Percentiles rank a stretch among this genome's conserved stretches.
phyloP scores from a whole-genome alignment of 306 rosid species.

The Ormosia emarginata region DNA sequence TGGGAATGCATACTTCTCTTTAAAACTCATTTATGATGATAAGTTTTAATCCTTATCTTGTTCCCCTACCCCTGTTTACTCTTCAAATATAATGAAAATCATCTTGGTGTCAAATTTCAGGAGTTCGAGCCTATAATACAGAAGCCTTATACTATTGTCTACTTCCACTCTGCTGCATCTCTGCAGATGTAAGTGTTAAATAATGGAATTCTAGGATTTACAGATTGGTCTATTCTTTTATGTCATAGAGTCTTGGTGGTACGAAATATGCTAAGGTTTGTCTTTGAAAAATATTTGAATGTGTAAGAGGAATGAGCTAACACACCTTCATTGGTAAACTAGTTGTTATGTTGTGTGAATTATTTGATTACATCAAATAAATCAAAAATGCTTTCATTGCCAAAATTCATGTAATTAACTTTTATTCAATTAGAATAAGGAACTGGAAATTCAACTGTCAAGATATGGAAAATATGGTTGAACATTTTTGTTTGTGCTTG shows the following conservation, averaged over 20 bases:
- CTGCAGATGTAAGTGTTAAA: slow-evolving; percentile 75
- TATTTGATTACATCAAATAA: neutral
- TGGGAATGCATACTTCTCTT: neutral
- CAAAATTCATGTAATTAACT: neutral
- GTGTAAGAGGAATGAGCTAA: neutral
- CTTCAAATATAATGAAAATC: slow-evolving; percentile 15
- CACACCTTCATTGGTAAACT: neutral
- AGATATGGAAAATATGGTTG: neutral
- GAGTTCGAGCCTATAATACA: slow-evolving; percentile 96
- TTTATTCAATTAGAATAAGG: neutral
- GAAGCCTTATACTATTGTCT: slow-evolving; percentile 88
- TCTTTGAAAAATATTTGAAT: neutral
- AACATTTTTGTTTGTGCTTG: neutral
- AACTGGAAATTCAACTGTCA: slow-evolving; percentile 1
- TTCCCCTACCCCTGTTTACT: neutral
- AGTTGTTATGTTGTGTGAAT: slow-evolving; percentile 7
- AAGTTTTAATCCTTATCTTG: neutral
- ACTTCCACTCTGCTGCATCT: slow-evolving; percentile 97
- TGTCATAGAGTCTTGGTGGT: neutral
- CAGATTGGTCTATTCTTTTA: neutral
- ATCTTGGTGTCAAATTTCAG: slow-evolving; percentile 45
- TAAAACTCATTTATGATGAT: neutral
- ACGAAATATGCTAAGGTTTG: neutral
- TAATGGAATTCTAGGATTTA: slow-evolving; percentile 20
- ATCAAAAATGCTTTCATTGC: neutral